Percentiles rank a stretch among this genome's conserved stretches.
These are phyloP conservation scores for Brassica rapa DNA, from an alignment of 345 rosid species.

Conservation along the genomic window DNA sequence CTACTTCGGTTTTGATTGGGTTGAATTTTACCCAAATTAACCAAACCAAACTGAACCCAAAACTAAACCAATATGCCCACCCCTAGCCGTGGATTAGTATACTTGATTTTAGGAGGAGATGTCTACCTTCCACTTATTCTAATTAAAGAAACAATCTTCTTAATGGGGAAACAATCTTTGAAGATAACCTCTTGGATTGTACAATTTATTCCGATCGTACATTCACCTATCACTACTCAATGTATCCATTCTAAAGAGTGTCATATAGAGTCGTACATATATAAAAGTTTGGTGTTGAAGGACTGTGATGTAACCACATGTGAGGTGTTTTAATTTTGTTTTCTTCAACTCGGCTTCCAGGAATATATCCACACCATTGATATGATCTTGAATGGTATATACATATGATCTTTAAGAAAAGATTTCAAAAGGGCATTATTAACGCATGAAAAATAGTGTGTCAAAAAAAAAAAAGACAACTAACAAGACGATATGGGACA, in stretches of 20 bases:
- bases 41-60: no score
- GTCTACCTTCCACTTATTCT: neutral
- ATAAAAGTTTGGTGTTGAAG: neutral
- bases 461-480: neutral
- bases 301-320: neutral
- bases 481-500: neutral
- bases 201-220: neutral
- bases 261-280: neutral
- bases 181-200: neutral
- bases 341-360: neutral
- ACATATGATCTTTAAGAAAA: neutral
- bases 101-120: neutral
- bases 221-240: neutral
- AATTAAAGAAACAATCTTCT: neutral
- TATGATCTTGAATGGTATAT: neutral
- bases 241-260: neutral
- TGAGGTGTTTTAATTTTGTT: neutral
- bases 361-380: neutral
- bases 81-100: neutral
- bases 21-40: no score
- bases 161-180: neutral
- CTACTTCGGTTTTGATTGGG: no score
- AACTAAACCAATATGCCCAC: no score
- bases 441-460: neutral
- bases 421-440: neutral